Evolutionary conservation across 208 protist genomes (phyloP), one percentile per base, ranked within the genome.

Genomic region (Acanthamoeba polyphaga): DNA sequence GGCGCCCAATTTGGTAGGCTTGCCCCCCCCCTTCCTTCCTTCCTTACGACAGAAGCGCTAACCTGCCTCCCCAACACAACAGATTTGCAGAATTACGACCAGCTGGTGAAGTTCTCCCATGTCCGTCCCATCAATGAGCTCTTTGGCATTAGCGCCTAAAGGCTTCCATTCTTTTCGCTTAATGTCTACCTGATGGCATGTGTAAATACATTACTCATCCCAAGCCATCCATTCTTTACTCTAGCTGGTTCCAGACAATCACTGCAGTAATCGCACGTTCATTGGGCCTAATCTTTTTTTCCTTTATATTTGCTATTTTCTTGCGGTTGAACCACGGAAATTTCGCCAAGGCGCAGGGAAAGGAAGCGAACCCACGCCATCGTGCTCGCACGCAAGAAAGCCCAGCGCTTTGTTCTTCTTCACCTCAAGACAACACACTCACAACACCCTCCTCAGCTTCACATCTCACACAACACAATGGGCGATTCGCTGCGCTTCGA

Each of bases 401-500:
- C 62, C 2, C 55, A 13, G 17, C 12, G 17, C 12, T 17, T 55
- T 58, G 9, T 58, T 2, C 53, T 19, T 58, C 53, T 58, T 58
- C 53, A 58, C 53, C 53, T 58, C 53, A 58, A 58, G 15, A 58
- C 53, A 58, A 22, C 53, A 58, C 53, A 70, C 62, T n/a, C 22
- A 72, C 10, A 72, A 72, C 29, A 72, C 64, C 12, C 53, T 27
- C 10, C 10, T 32, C 66, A 74, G n/a, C 27, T 34, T 6, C 72
- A 10, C 43, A 49, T 49, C 43, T 49, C 43, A 49, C 43, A 49
- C 43, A 49, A 49, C n/a, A n/a, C n/a, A 58, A 92, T 92, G 87
- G 66, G 58, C 17, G 64, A 92, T 29, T 43, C 72, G 27, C 46
- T 96, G 19, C 82, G 95, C 32, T 96, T 96, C 49, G 95, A 96